Evolutionary conservation across 2,329 filamentous ascomycete species (phyloP), one percentile per base, ranked within the genome.

Genomic region (Microcyclospora tardicrescens): DNA sequence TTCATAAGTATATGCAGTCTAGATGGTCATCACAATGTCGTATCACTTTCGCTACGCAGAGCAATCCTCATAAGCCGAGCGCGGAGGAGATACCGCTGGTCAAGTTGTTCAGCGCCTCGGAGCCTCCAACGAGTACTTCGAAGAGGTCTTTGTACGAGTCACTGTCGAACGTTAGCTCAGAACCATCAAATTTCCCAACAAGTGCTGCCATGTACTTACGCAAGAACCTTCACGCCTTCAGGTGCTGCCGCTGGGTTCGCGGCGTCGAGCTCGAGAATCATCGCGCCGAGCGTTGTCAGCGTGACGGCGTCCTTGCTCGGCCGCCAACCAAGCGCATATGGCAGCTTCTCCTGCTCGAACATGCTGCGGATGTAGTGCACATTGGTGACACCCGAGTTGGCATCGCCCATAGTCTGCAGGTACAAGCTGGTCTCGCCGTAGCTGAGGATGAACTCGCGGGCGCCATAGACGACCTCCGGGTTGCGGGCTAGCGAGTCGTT

Each of bases 351-450:
- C 40, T 58, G 33, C 42, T 57, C 43, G 31, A 47, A 43, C 16
- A 47, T 16, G 11, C 43, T 48, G 34, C 46, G 48, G 12, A 59
- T 48, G 36, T 52, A 59, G 8, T 54, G 43, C 12, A 58, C 16
- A 1, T 43, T 47, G 10, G 54, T 54, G 15, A 48, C 43, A 8
- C 54, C 56, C 11, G 43, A 49, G 11, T 42, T 35, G 3, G 52
- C 52, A 34, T 54, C 43, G 19, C 52, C 51, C 45, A 61, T 50
- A 1, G 51, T 48, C 12, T 47, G 49, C 12, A 59, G 37, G 33
- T 55, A 59, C 2, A 60, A 36, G 1, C 53, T 55, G 0, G 54
- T 59, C 46, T 61, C 57, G 16, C 53, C 54, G 36, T 54, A 57
- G n/a, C 49, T 51, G 24, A 59, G 46, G 19, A 59, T 36, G 30